phyloP scores from a whole-genome alignment of 202 grass and related monocot species.

The Setaria viridis region DNA sequence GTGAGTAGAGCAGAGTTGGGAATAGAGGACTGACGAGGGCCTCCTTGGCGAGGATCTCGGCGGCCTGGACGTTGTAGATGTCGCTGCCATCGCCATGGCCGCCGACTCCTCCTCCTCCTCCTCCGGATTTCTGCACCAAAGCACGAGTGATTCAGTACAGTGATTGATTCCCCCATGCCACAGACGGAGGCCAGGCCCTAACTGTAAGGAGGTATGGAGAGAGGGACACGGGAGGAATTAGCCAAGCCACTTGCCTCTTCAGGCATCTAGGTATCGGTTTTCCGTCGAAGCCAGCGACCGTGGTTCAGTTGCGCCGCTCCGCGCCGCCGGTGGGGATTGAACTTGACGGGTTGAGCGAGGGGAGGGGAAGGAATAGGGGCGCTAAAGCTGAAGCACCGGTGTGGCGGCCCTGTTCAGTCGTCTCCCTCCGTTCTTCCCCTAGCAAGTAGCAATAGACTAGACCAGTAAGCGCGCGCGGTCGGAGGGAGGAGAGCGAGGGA shows the following conservation, averaged over 20 bases:
- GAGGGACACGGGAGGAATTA: neutral
- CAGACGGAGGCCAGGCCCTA: neutral
- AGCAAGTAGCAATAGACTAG: neutral
- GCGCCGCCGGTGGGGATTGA: neutral
- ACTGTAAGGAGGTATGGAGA: neutral
- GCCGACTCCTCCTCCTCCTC: neutral
- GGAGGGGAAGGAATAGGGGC: neutral
- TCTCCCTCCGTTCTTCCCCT: neutral
- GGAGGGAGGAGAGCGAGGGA: neutral
- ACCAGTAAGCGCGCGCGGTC: neutral
- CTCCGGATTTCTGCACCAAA: slow-evolving; percentile 2
- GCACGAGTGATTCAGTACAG: neutral
- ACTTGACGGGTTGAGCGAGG: neutral
- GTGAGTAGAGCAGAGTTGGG: neutral
- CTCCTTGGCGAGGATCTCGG: slow-evolving; percentile 81
- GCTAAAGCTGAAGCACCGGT: neutral
- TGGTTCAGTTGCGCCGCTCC: neutral
- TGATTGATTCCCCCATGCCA: neutral
- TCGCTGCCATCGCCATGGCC: slow-evolving; percentile 29
- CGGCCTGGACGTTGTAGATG: slow-evolving; percentile 79
- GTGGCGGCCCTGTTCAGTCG: neutral
- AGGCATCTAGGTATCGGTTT: neutral
- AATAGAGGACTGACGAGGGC: slow-evolving; percentile 58
- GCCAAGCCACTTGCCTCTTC: slow-evolving; percentile 24
- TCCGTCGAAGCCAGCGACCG: too few relatives aligned